Base-by-base conservation (phyloP, 208 protist species). In the Acanthamoeba pearcei region DNA sequence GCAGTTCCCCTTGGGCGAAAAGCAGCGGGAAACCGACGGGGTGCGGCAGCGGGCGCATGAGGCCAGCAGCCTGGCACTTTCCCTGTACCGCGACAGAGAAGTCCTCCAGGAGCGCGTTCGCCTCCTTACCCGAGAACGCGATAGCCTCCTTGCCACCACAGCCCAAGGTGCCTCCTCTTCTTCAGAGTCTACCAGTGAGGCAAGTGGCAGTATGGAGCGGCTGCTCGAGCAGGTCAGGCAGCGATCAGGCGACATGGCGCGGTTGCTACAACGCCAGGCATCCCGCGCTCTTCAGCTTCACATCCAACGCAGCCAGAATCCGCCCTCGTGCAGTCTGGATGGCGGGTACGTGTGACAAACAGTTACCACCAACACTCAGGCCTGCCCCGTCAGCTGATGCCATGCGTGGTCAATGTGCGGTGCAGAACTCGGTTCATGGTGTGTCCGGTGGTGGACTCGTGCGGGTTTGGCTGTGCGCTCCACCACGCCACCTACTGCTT, bases 401-500 rank as follows among this genome's bases (percentile, higher is more conserved):
- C 38, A 38, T 38, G 38, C 38, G 38, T 38, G 38, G 60, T 68
- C 38, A 38, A 38, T 38, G 38, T 38, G 35, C 17, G 72, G 38
- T 19, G 46, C 38, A 83, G 76, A 17, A 53, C 32, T 10, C 76
- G 76, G 22, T 83, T 83, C 42, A 83, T 83, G 76, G 76, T 83
- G 42, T 83, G 76, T 22, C 42, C 32, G 10, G 10, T 83, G 42
- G 46, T n/a, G 46, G 38, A 53, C 24, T 13, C 42, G 22, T 83
- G 76, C 24, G 76, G 76, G 38, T 83, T 83, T n/a, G 76, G 76
- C 8, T 83, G 76, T n/a, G 76, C 76, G 2, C 27, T 83, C 24
- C 76, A 83, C n/a, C 76, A 83, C 38, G 35, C 49, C 35, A 53
- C 38, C 76, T 83, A 83, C 42, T 83, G 76, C 76, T 83, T 83